Conservation (phyloP, 768 basidiomycete species). For the Kwoniella botswanensis region DNA sequence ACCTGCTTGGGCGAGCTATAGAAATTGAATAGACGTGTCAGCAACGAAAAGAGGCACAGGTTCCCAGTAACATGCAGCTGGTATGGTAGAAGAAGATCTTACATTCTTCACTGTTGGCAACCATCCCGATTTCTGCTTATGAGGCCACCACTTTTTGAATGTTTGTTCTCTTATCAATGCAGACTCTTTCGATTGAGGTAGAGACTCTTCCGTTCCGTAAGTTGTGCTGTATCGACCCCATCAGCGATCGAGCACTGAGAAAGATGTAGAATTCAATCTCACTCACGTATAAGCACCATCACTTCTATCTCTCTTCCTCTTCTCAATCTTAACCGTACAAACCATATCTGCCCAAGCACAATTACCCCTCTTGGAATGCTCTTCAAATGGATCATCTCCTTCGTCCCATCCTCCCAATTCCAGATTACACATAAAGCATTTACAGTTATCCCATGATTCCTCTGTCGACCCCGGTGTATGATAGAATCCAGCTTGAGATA, state of each 20-base stretch:
- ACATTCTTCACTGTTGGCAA: constrained; percentile 52
- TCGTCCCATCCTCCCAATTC: constrained; percentile 82
- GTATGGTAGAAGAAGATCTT: constrained; percentile 29
- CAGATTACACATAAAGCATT: constrained; percentile 83
- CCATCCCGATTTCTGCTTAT: constrained; percentile 53
- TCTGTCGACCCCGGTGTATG: constrained; percentile 67
- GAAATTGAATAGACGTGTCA: neutral
- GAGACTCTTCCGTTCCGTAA: constrained; percentile 26
- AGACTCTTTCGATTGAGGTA: constrained; percentile 46
- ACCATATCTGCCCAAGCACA: constrained; percentile 84
- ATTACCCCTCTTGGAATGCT: constrained; percentile 77
- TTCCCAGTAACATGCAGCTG: neutral
- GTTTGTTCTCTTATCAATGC: constrained; percentile 40
- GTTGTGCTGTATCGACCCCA: constrained; percentile 16
- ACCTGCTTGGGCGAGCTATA: constrained; percentile 85
- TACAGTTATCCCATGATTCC: constrained; percentile 71
- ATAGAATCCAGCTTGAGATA: constrained; percentile 91
- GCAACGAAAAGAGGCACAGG: neutral
- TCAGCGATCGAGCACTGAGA: neutral
- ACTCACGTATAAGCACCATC: constrained; percentile 26
- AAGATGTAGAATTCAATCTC: neutral
- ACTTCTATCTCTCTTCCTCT: constrained; percentile 33
- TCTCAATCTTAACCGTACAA: constrained; percentile 66
- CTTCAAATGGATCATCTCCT: constrained; percentile 81
- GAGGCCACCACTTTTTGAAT: constrained; percentile 55